Evolutionary conservation across 2,329 filamentous ascomycete species (phyloP).

Genomic region (Xylariaceae sp.): DNA sequence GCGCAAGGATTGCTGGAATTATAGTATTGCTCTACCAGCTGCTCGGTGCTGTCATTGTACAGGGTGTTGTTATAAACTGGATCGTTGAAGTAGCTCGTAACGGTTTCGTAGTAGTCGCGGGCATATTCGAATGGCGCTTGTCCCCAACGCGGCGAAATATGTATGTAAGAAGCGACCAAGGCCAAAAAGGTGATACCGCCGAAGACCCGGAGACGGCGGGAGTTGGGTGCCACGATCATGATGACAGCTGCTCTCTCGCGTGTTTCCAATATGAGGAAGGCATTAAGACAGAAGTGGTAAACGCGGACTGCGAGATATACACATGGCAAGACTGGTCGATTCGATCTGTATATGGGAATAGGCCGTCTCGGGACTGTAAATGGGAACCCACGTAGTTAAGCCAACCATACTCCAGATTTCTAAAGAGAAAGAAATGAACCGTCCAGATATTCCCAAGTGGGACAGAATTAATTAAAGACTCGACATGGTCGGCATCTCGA

Average conservation of each 20-base stretch:
- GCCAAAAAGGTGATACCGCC: conserved; percentile 29
- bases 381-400: background rate
- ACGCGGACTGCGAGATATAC: conserved; percentile 1
- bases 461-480: background rate
- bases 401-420: background rate
- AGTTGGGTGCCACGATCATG: conserved; percentile 37
- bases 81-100: conserved; percentile 32
- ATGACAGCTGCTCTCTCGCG: background rate
- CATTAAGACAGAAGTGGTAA: conserved; percentile 13
- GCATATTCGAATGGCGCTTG: conserved; percentile 34
- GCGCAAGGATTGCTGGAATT: conserved; percentile 44
- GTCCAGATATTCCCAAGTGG: background rate
- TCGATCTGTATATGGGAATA: background rate
- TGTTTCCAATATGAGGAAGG: background rate
- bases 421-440: background rate
- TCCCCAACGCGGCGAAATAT: conserved; percentile 32
- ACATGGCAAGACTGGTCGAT: conserved; percentile 8
- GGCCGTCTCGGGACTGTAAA: too few species aligned
- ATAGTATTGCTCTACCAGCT: conserved; percentile 38
- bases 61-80: conserved; percentile 45
- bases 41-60: conserved; percentile 41
- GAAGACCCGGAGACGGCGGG: conserved; percentile 36
- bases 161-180: conserved; percentile 30
- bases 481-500: background rate
- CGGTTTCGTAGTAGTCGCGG: conserved; percentile 33